Base-by-base conservation (phyloP, 176 grass and related monocot genomes). In the Themeda triandra region DNA sequence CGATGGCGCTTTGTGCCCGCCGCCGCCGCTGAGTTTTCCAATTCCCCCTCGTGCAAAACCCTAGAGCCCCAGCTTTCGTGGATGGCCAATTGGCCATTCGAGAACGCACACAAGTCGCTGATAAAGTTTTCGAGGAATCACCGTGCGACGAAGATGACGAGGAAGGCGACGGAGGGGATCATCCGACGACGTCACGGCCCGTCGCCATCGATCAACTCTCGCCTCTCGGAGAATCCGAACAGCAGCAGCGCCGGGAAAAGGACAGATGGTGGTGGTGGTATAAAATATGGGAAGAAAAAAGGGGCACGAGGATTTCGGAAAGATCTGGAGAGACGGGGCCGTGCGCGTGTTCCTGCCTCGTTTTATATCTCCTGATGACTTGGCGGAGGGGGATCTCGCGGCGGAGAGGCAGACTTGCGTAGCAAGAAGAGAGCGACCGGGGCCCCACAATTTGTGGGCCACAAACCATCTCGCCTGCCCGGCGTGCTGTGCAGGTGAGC, bases 341-440 rank as follows among this genome's bases (percentile, higher is more conserved):
- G 27, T 19, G 71, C 44, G 15, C 71, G 71, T 49, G 42, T 30
- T 31, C 4, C 71, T 31, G 15, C 71, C 71, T 73, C 71, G 8
- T 51, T 74, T 74, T 74, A 74, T 74, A 73, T 74, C 32, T 74
- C 71, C 71, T 51, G 15, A 51, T 51, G 15, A 51, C 71, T 74
- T 74, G 44, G 15, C 44, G 71, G 44, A 51, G 71, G 44, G 39
- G 71, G 44, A 74, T 65, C 63, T 65, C 25, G 27, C 71, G 71
- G 71, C 17, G 9, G 27, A n/a, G 69, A 42, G 71, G 2, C 1
- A 3, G 41, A 74, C 71, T 74, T 74, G 71, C 71, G 44, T 74
- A 46, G 44, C 71, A 74, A 51, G 71, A 51, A 13, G 15, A 6
- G 2, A 42, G 0, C 6, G 42, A 30, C 42, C 39, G 69, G n/a